Conservation (phyloP, 805 yeast genomes). For the Tetrapisispora phaffii region DNA sequence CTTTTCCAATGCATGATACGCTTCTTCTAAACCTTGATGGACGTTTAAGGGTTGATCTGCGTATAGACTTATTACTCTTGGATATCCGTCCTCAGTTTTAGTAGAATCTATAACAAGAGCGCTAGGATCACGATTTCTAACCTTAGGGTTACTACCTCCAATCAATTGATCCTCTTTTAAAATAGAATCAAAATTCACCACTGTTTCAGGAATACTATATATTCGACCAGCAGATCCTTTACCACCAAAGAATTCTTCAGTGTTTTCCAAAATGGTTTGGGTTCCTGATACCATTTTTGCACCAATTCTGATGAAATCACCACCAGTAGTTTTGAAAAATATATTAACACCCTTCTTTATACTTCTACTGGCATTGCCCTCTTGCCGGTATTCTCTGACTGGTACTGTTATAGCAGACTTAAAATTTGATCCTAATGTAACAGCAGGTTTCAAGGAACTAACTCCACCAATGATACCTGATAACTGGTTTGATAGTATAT, state of each 20-base stretch:
- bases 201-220: constrained; percentile 8
- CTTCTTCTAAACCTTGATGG: constrained; percentile 64
- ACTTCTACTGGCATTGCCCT: constrained; percentile 59
- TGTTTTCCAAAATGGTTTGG: constrained; percentile 65
- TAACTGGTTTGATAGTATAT: constrained; percentile 71
- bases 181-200: constrained; percentile 16
- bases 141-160: constrained; percentile 28
- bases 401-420: constrained; percentile 67
- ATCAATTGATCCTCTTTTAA: constrained; percentile 30
- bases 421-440: constrained; percentile 70
- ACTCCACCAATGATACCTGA: constrained; percentile 76
- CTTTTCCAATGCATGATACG: constrained; percentile 60
- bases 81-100: constrained; percentile 13
- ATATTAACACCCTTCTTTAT: constrained; percentile 64
- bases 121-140: constrained; percentile 22
- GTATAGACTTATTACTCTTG: constrained; percentile 53
- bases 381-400: constrained; percentile 59
- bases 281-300: constrained; percentile 83
- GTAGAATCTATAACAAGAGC: constrained; percentile 23
- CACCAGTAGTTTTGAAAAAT: constrained; percentile 70
- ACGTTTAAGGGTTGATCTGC: constrained; percentile 73
- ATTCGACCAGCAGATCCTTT: constrained; percentile 46
- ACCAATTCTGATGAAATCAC: constrained; percentile 71
- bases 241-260: constrained; percentile 75
- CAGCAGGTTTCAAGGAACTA: constrained; percentile 69